Evolutionary conservation across 495 filamentous ascomycete genomes (phyloP), one percentile per base, ranked within the genome.

Genomic region (Penicillium desertorum): DNA sequence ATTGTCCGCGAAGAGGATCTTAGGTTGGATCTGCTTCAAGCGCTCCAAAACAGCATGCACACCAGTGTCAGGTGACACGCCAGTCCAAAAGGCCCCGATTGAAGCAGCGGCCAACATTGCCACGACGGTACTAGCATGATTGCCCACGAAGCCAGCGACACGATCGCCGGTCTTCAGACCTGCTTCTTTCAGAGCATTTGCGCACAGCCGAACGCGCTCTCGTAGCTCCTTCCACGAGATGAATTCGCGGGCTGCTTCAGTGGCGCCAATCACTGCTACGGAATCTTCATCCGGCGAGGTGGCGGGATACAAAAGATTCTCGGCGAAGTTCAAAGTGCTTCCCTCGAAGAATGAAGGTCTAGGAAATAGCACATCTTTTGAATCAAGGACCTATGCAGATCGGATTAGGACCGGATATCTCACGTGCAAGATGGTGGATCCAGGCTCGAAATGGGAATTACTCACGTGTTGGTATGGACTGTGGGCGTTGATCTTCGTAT

Each of bases 11-110:
- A 97, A 93, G 11, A 97, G 75, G 8, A 93, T 69, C 49, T 81
- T 83, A 3, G 92, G 92, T 54, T 87, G 80, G 50, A 97, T 89
- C 78, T 97, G 92, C 57, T 77, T 78, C 51, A 96, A 72, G 9
- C 92, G 83, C 62, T 96, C 92, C 16, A 97, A 72, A 4, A 96
- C 90, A 6, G 86, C 86, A 63, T 86, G 83, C 5, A 86, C 81
- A n/a, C 90, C 90, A 30, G 84, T 91, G 67, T 95, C 90, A 0
- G 90, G 88, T 60, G 88, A 92, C 44, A 95, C 87, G 2, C 89
- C 89, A 1, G 91, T 93, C 91, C 91, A 97, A 42, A 93, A 82
- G n/a, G 88, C 91, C 19, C 92, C 92, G 12, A 96, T 71, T 3
- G 89, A 83, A 4, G 90, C 83, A 11, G 88, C 81, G 14, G 90